A percentile compares a stretch with the other conserved stretches of the same genome.
Evolutionary conservation across 768 basidiomycete genomes (phyloP).

Genomic region (Mycena olivaceomarginata): DNA sequence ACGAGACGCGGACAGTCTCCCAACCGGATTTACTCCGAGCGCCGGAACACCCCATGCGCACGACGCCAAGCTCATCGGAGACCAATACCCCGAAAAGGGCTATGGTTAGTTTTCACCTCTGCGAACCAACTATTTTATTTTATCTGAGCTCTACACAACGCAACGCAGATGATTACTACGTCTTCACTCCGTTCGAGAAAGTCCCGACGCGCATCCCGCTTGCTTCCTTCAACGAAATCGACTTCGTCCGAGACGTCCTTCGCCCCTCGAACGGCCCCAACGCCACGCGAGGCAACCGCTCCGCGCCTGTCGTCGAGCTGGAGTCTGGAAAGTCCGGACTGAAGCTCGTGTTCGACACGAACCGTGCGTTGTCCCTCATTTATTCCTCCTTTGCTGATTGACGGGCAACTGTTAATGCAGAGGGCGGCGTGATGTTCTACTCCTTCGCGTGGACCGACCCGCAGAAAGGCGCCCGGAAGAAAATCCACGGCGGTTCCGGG

Average conservation of each 20-base stretch:
- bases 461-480: slow-evolving; percentile 75
- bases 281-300: slow-evolving; percentile 50
- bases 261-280: slow-evolving; percentile 55
- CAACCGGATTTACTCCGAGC: slow-evolving; percentile 72
- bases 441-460: slow-evolving; percentile 73
- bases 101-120: slow-evolving; percentile 69
- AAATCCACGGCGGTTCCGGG: slow-evolving; percentile 86
- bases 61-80: slow-evolving; percentile 71
- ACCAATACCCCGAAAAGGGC: slow-evolving; percentile 72
- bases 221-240: slow-evolving; percentile 61
- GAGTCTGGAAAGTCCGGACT: slow-evolving; percentile 76
- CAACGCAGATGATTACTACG: slow-evolving; percentile 79
- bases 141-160: slow-evolving; percentile 56
- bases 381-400: slow-evolving; percentile 9
- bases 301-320: slow-evolving; percentile 71
- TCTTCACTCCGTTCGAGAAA: slow-evolving; percentile 63
- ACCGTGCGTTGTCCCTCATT: slow-evolving; percentile 69
- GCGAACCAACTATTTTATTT: neutral
- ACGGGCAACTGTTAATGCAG: slow-evolving; percentile 54
- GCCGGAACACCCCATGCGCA: slow-evolving; percentile 71
- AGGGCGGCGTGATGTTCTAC: slow-evolving; percentile 87
- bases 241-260: slow-evolving; percentile 68
- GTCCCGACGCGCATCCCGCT: slow-evolving; percentile 70
- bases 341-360: slow-evolving; percentile 77
- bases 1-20: slow-evolving; percentile 68